phyloP scores from a whole-genome alignment of 768 basidiomycete genomes.

The Boletus rubropictus region DNA sequence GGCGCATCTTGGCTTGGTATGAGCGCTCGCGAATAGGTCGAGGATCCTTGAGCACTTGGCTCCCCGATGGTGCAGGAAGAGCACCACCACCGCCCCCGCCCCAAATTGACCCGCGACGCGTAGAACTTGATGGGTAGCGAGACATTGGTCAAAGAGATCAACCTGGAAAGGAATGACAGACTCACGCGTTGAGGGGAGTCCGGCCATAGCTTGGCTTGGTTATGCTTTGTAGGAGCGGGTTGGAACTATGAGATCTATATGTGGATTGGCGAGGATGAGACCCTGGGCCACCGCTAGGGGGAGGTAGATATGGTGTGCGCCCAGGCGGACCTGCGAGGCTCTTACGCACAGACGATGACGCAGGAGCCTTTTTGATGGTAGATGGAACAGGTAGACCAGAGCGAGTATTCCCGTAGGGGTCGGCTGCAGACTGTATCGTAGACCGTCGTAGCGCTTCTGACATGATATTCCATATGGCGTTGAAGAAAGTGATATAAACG shows the following conservation, averaged over 20 bases:
- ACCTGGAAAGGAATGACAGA: background rate
- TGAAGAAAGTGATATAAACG: background rate
- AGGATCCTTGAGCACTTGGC: constrained; percentile 61
- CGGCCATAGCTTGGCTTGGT: constrained; percentile 61
- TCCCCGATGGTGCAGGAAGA: constrained; percentile 41
- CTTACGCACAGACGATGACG: constrained; percentile 46
- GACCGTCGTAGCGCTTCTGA: constrained; percentile 53
- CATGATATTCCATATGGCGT: constrained; percentile 15
- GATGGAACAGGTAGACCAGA: constrained; percentile 73
- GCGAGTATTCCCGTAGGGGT: constrained; percentile 44
- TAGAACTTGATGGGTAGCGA: constrained; percentile 40
- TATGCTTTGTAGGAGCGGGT: constrained; percentile 64
- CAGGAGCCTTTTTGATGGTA: constrained; percentile 62
- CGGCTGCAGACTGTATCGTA: constrained; percentile 49
- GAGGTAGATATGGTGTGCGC: constrained; percentile 46
- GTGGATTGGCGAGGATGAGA: constrained; percentile 65
- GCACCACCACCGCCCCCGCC: constrained; percentile 43
- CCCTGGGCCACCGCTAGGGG: constrained; percentile 28
- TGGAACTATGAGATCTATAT: constrained; percentile 62
- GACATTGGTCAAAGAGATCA: constrained; percentile 5
- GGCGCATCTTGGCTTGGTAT: constrained; percentile 70
- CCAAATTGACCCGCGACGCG: constrained; percentile 76
- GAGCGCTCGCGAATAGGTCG: constrained; percentile 72
- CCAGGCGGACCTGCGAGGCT: constrained; percentile 74
- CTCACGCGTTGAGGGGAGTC: constrained; percentile 69